These are phyloP conservation scores for Rubroboletus satanas DNA, from an alignment of 768 basidiomycete genomes.

Conservation along the genomic window DNA sequence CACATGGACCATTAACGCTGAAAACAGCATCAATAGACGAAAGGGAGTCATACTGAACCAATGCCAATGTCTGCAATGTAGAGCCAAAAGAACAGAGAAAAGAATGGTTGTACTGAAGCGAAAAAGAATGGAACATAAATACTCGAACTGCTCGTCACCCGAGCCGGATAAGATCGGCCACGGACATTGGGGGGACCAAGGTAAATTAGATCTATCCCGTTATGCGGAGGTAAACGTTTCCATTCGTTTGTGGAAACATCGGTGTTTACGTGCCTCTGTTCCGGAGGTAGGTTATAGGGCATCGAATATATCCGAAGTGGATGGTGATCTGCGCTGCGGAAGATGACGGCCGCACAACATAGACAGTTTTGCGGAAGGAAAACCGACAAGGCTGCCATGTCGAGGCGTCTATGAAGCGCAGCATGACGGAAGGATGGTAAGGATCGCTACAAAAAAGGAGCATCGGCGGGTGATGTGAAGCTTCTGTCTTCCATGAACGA, in stretches of 20 bases:
- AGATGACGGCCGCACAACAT: too few relatives aligned
- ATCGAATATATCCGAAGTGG: neutral
- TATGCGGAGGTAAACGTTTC: too few relatives aligned
- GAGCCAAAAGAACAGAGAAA: too few relatives aligned
- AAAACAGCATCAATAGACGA: neutral
- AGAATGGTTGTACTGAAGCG: neutral
- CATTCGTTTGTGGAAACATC: neutral
- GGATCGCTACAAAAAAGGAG: neutral
- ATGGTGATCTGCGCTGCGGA: neutral
- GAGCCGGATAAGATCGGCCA: neutral
- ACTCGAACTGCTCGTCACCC: neutral
- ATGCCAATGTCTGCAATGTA: neutral
- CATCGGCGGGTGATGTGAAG: neutral
- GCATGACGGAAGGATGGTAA: neutral
- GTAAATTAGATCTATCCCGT: neutral
- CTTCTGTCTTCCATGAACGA: neutral
- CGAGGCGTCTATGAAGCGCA: neutral
- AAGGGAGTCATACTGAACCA: neutral
- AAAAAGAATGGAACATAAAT: neutral
- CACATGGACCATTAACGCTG: neutral
- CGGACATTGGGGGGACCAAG: slow-evolving; percentile 28
- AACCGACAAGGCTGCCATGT: neutral
- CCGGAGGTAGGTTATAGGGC: neutral
- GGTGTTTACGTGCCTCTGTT: slow-evolving; percentile 3
- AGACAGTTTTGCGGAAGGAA: too few relatives aligned